A percentile compares a stretch with the other conserved stretches of the same genome.
Evolutionary conservation across 179 eudicot species (phyloP).

Genomic region (Spergularia azorica): DNA sequence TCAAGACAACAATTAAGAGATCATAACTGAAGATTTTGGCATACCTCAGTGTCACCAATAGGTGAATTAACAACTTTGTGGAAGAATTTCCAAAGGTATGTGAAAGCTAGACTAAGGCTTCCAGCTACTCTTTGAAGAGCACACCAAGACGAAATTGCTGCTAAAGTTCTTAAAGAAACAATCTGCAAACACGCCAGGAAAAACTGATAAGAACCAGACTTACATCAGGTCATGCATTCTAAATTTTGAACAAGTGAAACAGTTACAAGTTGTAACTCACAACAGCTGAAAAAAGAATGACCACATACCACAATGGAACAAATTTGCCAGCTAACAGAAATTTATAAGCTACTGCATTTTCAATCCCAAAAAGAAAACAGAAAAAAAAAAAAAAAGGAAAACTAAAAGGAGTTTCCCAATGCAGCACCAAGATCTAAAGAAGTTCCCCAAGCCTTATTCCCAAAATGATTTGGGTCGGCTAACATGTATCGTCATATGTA

Average conservation of each 20-base stretch:
- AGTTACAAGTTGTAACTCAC: not conserved
- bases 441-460: no score
- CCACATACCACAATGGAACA: conserved; percentile 1
- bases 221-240: not conserved
- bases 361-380: no score
- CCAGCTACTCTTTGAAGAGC: conserved; percentile 36
- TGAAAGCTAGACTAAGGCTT: conserved; percentile 34
- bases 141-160: conserved; percentile 67
- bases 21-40: not conserved
- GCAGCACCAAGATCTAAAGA: no score
- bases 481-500: no score
- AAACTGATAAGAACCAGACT: not conserved
- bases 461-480: no score
- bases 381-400: no score
- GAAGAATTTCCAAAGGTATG: conserved; percentile 66
- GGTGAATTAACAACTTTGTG: conserved; percentile 57
- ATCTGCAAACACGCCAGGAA: conserved; percentile 45
- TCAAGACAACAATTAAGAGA: not conserved
- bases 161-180: conserved; percentile 61
- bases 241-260: not conserved
- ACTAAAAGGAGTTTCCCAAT: no score
- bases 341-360: no score
- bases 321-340: not conserved
- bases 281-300: not conserved
- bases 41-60: conserved; percentile 66